These are phyloP conservation scores for Parathielavia appendiculata DNA, from an alignment of 495 filamentous ascomycete species.

Conservation along the genomic window DNA sequence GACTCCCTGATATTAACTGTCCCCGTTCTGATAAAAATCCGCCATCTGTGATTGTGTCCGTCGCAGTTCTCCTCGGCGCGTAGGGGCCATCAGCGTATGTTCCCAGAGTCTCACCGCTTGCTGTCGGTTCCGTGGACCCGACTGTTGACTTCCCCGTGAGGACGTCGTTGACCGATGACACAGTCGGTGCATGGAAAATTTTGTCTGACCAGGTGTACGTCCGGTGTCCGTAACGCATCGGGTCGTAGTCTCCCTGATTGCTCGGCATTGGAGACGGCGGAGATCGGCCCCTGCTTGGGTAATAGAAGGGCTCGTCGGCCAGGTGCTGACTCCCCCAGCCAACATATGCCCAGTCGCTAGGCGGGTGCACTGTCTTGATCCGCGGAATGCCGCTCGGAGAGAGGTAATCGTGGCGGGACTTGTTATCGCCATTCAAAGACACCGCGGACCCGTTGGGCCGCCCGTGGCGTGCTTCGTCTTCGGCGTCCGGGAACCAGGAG, in stretches of 20 bases:
- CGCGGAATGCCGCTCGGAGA: slow-evolving; percentile 24
- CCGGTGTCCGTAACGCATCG: slow-evolving; percentile 18
- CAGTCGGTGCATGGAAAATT: slow-evolving; percentile 16
- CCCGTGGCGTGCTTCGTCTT: slow-evolving; percentile 28
- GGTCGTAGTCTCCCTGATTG: slow-evolving; percentile 30
- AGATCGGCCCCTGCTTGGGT: slow-evolving; percentile 42
- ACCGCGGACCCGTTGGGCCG: slow-evolving; percentile 24
- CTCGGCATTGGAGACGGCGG: slow-evolving; percentile 42
- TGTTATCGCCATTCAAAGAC: slow-evolving; percentile 32
- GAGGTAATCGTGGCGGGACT: slow-evolving; percentile 30
- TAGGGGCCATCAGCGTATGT: neutral
- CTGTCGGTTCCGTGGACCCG: neutral
- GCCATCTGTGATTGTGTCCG: neutral
- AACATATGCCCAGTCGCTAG: slow-evolving; percentile 33
- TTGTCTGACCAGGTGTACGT: slow-evolving; percentile 30
- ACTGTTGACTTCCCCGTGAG: slow-evolving; percentile 16
- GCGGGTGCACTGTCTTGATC: slow-evolving; percentile 31
- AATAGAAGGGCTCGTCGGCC: slow-evolving; percentile 34
- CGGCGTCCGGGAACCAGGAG: slow-evolving; percentile 36
- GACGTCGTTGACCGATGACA: slow-evolving; percentile 27
- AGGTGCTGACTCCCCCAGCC: slow-evolving; percentile 15
- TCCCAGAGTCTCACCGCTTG: slow-evolving; percentile 1
- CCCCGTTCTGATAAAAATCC: neutral
- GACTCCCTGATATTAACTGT: neutral
- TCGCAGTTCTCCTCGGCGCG: neutral